phyloP scores from a whole-genome alignment of 345 rosid genomes.

The Populus alba region DNA sequence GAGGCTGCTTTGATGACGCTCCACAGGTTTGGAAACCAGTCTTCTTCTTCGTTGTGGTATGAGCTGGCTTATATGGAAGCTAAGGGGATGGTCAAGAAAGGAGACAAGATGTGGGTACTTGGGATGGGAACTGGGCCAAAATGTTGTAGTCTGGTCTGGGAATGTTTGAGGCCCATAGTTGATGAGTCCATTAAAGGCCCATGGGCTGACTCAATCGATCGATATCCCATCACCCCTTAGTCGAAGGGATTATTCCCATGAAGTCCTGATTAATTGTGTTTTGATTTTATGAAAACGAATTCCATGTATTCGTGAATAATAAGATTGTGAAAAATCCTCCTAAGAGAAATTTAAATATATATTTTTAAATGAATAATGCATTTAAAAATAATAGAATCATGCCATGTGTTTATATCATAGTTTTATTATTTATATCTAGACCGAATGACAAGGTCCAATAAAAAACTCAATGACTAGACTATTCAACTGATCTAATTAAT shows the following conservation, averaged over 20 bases:
- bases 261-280: not conserved
- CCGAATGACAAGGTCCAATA: too few relatives aligned
- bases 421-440: too few relatives aligned
- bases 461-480: too few relatives aligned
- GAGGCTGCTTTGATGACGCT: constrained; percentile 56
- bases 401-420: not conserved
- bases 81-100: constrained; percentile 44
- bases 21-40: constrained; percentile 60
- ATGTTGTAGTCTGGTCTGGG: constrained; percentile 39
- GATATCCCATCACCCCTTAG: constrained; percentile 26
- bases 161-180: constrained; percentile 38
- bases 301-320: too few relatives aligned
- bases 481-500: too few relatives aligned
- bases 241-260: not conserved
- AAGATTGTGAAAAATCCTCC: too few relatives aligned
- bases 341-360: too few relatives aligned
- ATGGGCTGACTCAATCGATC: constrained; percentile 40
- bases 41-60: constrained; percentile 55
- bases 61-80: constrained; percentile 54
- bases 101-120: constrained; percentile 49
- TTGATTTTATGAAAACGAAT: too few relatives aligned
- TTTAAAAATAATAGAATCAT: too few relatives aligned
- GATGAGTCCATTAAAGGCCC: constrained; percentile 35
- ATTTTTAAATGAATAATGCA: too few relatives aligned
- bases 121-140: constrained; percentile 56